These are phyloP conservation scores for Elsinoe necatrix DNA, from an alignment of 2,329 filamentous ascomycete genomes.

Conservation along the genomic window DNA sequence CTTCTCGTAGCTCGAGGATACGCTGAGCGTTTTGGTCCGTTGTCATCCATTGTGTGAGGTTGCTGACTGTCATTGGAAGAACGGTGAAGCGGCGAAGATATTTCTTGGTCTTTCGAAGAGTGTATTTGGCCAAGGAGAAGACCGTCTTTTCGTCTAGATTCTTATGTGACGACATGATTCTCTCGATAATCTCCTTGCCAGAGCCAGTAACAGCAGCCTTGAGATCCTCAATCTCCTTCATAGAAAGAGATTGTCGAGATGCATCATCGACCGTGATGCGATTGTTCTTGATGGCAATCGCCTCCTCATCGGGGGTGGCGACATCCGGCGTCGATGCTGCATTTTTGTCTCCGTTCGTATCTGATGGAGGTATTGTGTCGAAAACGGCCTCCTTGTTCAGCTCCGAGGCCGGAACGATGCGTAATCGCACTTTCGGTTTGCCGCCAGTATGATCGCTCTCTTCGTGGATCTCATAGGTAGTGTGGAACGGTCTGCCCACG, in stretches of 20 bases:
- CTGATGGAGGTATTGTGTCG: constrained; percentile 38
- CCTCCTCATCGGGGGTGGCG: constrained; percentile 35
- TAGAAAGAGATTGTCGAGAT: constrained; percentile 64
- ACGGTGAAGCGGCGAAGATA: constrained; percentile 83
- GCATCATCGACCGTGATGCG: constrained; percentile 55
- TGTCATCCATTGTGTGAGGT: constrained; percentile 67
- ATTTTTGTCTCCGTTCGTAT: constrained; percentile 15
- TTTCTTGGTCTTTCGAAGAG: constrained; percentile 85
- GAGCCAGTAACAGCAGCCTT: constrained; percentile 67
- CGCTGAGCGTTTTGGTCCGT: constrained; percentile 70
- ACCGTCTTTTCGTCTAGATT: constrained; percentile 88
- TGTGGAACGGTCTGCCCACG: constrained; percentile 80
- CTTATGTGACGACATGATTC: constrained; percentile 80
- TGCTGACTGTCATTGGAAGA: constrained; percentile 70
- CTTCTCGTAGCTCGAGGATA: constrained; percentile 79
- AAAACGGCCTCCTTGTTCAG: constrained; percentile 71
- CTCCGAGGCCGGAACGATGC: constrained; percentile 71
- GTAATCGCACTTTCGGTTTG: constrained; percentile 59
- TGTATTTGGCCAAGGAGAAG: constrained; percentile 93
- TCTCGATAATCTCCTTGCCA: constrained; percentile 85
- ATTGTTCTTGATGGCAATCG: constrained; percentile 52
- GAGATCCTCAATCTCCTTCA: constrained; percentile 62
- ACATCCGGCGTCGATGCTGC: constrained; percentile 14
- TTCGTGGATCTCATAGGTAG: constrained; percentile 85
- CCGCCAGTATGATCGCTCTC: constrained; percentile 43